Conservation (phyloP, 78 protist genomes). For the Guillardia theta region DNA sequence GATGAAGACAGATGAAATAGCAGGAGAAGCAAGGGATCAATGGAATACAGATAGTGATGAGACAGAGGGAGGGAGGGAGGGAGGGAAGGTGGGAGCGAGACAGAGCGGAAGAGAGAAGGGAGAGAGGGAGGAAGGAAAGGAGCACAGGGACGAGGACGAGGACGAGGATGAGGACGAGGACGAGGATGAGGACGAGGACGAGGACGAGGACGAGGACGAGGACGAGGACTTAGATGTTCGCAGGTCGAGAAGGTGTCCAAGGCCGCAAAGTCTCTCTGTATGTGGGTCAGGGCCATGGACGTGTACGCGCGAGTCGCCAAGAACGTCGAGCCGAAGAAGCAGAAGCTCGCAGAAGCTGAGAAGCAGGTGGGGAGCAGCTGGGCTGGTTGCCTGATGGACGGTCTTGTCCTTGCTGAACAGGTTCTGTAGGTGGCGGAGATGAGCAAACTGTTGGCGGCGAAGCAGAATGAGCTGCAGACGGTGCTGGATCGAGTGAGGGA, state of each 20-base stretch:
- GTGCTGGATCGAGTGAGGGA: constrained; percentile 53
- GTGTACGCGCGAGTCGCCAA: constrained; percentile 14
- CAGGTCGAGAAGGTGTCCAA: background rate
- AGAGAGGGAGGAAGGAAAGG: background rate
- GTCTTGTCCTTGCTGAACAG: background rate
- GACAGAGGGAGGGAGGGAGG: too few relatives aligned
- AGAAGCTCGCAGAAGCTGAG: constrained; percentile 54
- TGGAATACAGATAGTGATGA: too few relatives aligned
- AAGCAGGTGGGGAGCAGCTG: background rate
- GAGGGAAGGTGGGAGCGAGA: too few relatives aligned
- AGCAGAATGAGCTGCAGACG: constrained; percentile 33
- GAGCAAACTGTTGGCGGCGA: background rate
- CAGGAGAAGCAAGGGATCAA: too few relatives aligned
- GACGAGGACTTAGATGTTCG: background rate
- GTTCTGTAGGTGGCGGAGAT: background rate
- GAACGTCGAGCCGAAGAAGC: constrained; percentile 66
- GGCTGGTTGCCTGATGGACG: too few relatives aligned
- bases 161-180: background rate
- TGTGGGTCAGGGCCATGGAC: constrained; percentile 50
- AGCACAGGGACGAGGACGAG: background rate
- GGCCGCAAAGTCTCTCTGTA: constrained; percentile 71
- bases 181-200: background rate
- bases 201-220: background rate
- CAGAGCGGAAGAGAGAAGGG: too few relatives aligned
- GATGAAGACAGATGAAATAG: too few relatives aligned